A percentile compares a stretch with the other conserved stretches of the same genome.
Evolutionary conservation across 805 yeast genomes (phyloP).

Genomic region (Nakazawaea peltata): DNA sequence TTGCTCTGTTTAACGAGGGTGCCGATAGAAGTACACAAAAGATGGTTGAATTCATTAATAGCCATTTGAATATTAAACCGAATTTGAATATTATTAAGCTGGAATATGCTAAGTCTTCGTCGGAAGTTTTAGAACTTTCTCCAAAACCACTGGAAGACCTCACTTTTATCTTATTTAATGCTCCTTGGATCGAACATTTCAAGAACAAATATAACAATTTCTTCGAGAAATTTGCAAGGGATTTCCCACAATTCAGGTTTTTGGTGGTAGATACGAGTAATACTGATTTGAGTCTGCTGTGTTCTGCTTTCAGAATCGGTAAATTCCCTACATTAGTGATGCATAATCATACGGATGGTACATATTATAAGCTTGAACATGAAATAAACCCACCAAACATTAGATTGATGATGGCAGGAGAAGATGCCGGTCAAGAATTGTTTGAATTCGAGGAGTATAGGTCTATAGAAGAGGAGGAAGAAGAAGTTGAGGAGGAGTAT

Average conservation of each 20-base stretch:
- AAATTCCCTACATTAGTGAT: slow-evolving; percentile 11
- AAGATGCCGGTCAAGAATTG: slow-evolving; percentile 20
- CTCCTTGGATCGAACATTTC: slow-evolving; percentile 29
- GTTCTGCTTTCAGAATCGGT: slow-evolving; percentile 15
- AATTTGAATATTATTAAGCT: slow-evolving; percentile 20
- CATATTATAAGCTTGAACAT: slow-evolving; percentile 12
- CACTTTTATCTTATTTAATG: slow-evolving; percentile 23
- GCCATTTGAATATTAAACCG: slow-evolving; percentile 25
- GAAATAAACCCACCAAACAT: slow-evolving; percentile 18
- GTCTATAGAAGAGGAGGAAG: slow-evolving; percentile 14
- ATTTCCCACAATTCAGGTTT: slow-evolving; percentile 18
- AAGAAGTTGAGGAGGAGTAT: slow-evolving; percentile 11
- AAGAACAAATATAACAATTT: slow-evolving; percentile 21
- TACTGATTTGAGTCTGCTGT: slow-evolving; percentile 20
- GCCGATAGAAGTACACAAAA: slow-evolving; percentile 25
- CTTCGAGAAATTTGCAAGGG: slow-evolving; percentile 21
- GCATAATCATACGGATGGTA: not conserved
- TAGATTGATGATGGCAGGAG: slow-evolving; percentile 19
- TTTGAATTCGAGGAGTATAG: slow-evolving; percentile 13
- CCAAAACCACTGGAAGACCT: slow-evolving; percentile 14
- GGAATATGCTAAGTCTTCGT: not conserved
- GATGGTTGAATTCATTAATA: slow-evolving; percentile 22
- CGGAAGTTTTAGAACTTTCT: slow-evolving; percentile 6
- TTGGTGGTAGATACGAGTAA: slow-evolving; percentile 25
- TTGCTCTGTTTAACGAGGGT: slow-evolving; percentile 23